Conservation (phyloP, 441 rosid genomes). For the Mallotus japonicus region DNA sequence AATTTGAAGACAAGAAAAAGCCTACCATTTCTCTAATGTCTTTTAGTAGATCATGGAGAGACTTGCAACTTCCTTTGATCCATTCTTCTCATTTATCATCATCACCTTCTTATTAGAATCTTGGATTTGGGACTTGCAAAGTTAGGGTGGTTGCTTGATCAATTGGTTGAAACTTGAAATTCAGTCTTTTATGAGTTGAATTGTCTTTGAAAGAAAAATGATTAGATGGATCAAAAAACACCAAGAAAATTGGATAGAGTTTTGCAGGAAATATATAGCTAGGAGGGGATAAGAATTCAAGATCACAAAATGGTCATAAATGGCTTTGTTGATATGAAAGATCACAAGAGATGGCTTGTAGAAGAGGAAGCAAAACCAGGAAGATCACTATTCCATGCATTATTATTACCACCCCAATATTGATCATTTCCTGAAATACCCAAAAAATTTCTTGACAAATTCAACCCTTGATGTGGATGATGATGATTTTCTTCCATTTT, state of each 20-base stretch:
- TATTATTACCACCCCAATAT: slow-evolving; percentile 40
- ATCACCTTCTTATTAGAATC: background rate
- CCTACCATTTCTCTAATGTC: slow-evolving; percentile 32
- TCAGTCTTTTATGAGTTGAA: background rate
- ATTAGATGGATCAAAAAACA: background rate
- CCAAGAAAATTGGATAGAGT: background rate
- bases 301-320: background rate
- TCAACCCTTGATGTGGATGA: slow-evolving; percentile 35
- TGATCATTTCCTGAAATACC: slow-evolving; percentile 48
- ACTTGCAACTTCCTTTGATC: background rate
- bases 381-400: slow-evolving; percentile 71
- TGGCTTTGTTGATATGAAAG: background rate
- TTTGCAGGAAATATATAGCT: background rate
- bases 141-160: background rate
- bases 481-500: slow-evolving; percentile 60
- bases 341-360: slow-evolving; percentile 48
- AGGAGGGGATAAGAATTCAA: background rate
- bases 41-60: slow-evolving; percentile 19
- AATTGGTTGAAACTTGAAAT: background rate
- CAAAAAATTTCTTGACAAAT: slow-evolving; percentile 51
- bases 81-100: slow-evolving; percentile 6
- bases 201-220: background rate
- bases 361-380: slow-evolving; percentile 67
- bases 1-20: slow-evolving; percentile 13
- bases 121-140: background rate